Conservation (phyloP, 495 filamentous ascomycete species). For the Tuber calosporum region DNA sequence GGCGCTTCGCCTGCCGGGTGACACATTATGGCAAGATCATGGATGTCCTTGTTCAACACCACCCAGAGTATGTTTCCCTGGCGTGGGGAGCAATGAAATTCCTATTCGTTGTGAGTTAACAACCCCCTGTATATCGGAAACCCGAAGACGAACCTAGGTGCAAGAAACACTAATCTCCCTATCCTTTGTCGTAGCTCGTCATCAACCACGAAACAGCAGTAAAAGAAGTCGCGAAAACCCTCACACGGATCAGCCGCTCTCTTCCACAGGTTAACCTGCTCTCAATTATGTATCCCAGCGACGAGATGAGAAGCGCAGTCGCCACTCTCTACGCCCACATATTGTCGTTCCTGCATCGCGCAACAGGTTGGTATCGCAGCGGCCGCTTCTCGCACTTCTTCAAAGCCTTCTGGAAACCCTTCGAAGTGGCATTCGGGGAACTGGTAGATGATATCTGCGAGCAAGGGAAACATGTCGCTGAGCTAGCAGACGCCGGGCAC, state of each 20-base stretch:
- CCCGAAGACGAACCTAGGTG: neutral
- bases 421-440: neutral
- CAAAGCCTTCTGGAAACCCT: neutral
- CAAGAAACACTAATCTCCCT: neutral
- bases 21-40: conserved; percentile 28
- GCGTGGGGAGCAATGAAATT: conserved; percentile 41
- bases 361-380: neutral
- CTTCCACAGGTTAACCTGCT: neutral
- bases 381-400: neutral
- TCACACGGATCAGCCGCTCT: neutral
- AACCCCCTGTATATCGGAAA: neutral
- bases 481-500: neutral
- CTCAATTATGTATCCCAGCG: neutral
- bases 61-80: conserved; percentile 38
- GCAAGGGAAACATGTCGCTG: neutral
- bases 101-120: conserved; percentile 29
- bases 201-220: conserved; percentile 3
- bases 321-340: conserved; percentile 2
- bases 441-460: neutral
- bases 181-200: neutral
- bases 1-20: conserved; percentile 9
- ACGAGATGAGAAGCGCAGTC: neutral
- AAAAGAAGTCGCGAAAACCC: conserved; percentile 4
- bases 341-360: conserved; percentile 2
- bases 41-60: conserved; percentile 39